Conservation (phyloP, 176 grass and related monocot species). For the Eremochloa ophiuroides region DNA sequence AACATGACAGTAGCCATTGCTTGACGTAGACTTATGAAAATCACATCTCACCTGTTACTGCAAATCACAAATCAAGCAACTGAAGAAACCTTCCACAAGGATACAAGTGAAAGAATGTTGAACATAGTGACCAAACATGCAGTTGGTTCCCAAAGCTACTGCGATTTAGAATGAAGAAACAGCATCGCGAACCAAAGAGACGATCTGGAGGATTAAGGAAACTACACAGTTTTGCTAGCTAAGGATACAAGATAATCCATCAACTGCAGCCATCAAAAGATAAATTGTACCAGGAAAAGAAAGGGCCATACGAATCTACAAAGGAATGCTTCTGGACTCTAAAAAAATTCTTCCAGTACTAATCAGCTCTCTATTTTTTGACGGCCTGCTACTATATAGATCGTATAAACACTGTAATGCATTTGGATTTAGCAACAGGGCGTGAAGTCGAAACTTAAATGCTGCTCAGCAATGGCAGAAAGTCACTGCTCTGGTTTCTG, state of each 20-base stretch:
- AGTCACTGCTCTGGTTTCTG: not conserved
- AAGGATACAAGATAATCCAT: slow-evolving; percentile 13
- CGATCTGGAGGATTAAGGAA: not conserved
- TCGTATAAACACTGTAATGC: not conserved
- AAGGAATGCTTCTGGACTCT: slow-evolving; percentile 23
- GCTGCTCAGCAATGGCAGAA: not conserved
- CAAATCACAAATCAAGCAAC: not conserved
- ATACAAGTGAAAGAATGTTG: not conserved
- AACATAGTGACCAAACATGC: slow-evolving; percentile 2
- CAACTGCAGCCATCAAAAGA: not conserved
- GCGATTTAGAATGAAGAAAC: not conserved
- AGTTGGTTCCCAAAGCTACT: not conserved
- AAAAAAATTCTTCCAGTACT: slow-evolving; percentile 17
- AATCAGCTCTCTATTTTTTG: slow-evolving; percentile 17
- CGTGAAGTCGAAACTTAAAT: slow-evolving; percentile 10
- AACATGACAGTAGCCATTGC: slow-evolving; percentile 7
- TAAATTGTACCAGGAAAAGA: slow-evolving; percentile 10
- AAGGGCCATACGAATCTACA: slow-evolving; percentile 34
- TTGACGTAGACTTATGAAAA: slow-evolving; percentile 7
- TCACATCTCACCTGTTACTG: slow-evolving; percentile 1
- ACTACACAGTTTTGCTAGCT: slow-evolving; percentile 21
- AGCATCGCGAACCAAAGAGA: not conserved
- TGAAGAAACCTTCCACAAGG: not conserved
- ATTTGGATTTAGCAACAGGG: slow-evolving; percentile 30
- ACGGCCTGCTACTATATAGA: not conserved